Percentiles rank a stretch among this genome's conserved stretches.
Evolutionary conservation across 225 moss, liverwort and hornwort genomes (phyloP).

Genomic region (Marchantia polymorpha): DNA sequence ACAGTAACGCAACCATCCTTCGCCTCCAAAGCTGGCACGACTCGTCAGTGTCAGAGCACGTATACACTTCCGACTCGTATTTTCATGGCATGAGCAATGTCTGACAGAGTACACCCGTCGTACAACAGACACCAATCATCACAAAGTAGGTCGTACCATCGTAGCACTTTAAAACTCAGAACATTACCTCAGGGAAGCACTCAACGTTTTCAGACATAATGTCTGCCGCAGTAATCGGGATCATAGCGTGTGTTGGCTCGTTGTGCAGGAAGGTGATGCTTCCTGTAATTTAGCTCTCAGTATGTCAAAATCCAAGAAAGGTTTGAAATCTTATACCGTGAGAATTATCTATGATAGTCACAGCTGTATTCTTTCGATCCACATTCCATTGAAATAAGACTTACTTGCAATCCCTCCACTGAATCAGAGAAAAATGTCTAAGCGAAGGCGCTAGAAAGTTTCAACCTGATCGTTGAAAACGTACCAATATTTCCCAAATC

Average conservation of each 20-base stretch:
- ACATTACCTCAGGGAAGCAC: slow-evolving; percentile 59
- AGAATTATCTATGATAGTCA: not conserved
- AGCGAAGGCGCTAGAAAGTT: not conserved
- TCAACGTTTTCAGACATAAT: slow-evolving; percentile 66
- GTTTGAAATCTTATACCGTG: not conserved
- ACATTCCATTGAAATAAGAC: too few species aligned
- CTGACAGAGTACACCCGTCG: not conserved
- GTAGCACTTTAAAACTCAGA: not conserved
- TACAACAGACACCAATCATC: not conserved
- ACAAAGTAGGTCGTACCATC: not conserved
- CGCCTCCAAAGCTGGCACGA: not conserved
- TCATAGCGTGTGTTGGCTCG: slow-evolving; percentile 69
- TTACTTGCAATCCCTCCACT: too few species aligned
- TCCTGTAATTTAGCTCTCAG: slow-evolving; percentile 26
- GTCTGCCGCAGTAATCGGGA: slow-evolving; percentile 56
- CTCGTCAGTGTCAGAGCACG: not conserved
- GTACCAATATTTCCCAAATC: slow-evolving; percentile 65
- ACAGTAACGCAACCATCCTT: not conserved
- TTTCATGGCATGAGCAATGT: not conserved
- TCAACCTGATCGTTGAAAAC: not conserved
- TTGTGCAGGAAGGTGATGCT: slow-evolving; percentile 69
- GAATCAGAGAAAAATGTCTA: too few species aligned
- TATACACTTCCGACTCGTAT: not conserved
- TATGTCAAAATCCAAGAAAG: not conserved
- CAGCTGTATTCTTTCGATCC: not conserved